These are phyloP conservation scores for Glomus cerebriforme DNA, from an alignment of 192 early-diverging fungal genomes.

Conservation along the genomic window DNA sequence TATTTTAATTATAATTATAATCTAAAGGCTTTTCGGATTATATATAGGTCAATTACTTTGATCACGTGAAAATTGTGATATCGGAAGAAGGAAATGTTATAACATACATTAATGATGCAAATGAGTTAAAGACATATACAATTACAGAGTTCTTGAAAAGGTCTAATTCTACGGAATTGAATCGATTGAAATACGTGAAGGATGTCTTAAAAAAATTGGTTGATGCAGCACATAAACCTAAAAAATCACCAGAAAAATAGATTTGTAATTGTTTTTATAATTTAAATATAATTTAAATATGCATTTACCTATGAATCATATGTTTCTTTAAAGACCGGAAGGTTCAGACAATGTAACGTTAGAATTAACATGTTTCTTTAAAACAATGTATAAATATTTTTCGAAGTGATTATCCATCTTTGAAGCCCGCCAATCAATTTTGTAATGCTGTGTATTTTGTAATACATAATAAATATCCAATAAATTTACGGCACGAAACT, in stretches of 20 bases:
- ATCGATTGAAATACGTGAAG: constrained; percentile 7
- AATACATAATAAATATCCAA: not conserved
- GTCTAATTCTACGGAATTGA: not conserved
- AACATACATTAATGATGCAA: constrained; percentile 58
- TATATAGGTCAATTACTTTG: constrained; percentile 68
- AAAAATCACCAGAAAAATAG: not conserved
- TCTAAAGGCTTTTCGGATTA: not conserved
- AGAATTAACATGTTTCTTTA: too few species aligned
- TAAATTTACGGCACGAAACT: not conserved
- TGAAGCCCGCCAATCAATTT: not conserved
- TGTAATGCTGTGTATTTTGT: not conserved
- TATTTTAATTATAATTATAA: not conserved
- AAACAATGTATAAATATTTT: too few species aligned
- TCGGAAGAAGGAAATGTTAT: constrained; percentile 54
- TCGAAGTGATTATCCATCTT: too few species aligned
- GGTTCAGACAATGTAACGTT: too few species aligned
- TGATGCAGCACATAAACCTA: constrained; percentile 7
- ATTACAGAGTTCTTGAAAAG: not conserved
- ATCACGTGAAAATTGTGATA: constrained; percentile 72
- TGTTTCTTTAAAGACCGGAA: not conserved
- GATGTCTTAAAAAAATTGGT: constrained; percentile 17
- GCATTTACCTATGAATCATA: not conserved
- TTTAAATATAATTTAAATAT: not conserved
- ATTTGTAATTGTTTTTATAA: too few species aligned
- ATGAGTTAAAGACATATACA: not conserved